phyloP scores from a whole-genome alignment of 495 filamentous ascomycete genomes.

The Rusavskia elegans region DNA sequence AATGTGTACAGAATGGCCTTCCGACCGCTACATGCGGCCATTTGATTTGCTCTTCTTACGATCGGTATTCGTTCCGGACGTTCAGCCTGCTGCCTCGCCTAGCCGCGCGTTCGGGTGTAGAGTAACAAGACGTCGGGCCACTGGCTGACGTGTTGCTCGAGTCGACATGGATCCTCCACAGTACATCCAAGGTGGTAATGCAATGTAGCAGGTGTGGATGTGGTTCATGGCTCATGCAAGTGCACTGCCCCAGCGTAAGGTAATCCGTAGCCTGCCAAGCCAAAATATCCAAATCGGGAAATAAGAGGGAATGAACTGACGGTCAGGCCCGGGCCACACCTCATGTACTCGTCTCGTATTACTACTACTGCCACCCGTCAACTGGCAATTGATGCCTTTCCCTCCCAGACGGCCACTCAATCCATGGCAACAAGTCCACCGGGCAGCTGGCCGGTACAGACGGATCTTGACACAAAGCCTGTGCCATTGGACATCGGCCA shows the following conservation, averaged over 20 bases:
- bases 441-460: background rate
- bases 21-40: too few relatives aligned
- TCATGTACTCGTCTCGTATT: background rate
- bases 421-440: background rate
- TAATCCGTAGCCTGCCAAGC: background rate
- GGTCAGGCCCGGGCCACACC: background rate
- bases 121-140: too few relatives aligned
- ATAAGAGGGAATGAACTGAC: background rate
- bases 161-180: too few relatives aligned
- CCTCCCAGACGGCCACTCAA: background rate
- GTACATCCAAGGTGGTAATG: too few relatives aligned
- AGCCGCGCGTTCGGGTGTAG: too few relatives aligned
- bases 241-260: background rate
- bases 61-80: too few relatives aligned
- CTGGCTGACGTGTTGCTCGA: too few relatives aligned
- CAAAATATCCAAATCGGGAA: background rate
- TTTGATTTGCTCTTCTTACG: too few relatives aligned
- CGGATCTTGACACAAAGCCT: background rate
- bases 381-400: background rate
- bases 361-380: background rate
- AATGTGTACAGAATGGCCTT: background rate
- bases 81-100: too few relatives aligned
- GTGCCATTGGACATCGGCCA: background rate
- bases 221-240: background rate
- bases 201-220: background rate